Evolutionary conservation across 2,329 filamentous ascomycete species (phyloP).

Genomic region (Fusarium agapanthi): DNA sequence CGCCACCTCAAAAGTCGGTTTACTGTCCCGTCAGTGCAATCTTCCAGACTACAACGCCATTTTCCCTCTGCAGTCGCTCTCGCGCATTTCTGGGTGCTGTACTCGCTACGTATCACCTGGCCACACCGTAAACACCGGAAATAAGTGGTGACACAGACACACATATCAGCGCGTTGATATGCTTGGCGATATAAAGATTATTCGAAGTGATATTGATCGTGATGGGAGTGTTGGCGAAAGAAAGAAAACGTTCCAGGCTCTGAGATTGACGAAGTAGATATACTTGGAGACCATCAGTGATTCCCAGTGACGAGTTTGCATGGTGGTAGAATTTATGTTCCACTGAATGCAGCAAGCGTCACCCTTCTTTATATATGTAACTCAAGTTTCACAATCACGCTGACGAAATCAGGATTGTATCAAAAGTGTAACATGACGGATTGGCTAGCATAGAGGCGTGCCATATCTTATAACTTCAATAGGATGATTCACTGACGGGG

Average conservation of each 20-base stretch:
- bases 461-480: not conserved
- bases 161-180: not conserved
- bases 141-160: not conserved
- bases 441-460: not conserved
- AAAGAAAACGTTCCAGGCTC: rapidly evolving
- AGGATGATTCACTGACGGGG: rapidly evolving
- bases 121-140: not conserved
- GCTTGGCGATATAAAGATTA: no score
- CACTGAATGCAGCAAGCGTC: not conserved
- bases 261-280: not conserved
- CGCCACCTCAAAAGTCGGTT: not conserved
- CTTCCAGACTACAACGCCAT: not conserved
- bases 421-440: not conserved
- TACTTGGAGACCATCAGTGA: not conserved
- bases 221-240: not conserved
- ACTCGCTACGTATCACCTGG: not conserved
- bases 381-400: not conserved
- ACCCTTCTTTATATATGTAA: not conserved
- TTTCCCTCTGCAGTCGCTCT: not conserved
- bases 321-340: not conserved
- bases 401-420: not conserved
- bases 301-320: not conserved
- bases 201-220: not conserved
- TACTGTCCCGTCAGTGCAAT: not conserved
- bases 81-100: not conserved